Conservation (phyloP, 768 basidiomycete genomes). For the Mycena pura region DNA sequence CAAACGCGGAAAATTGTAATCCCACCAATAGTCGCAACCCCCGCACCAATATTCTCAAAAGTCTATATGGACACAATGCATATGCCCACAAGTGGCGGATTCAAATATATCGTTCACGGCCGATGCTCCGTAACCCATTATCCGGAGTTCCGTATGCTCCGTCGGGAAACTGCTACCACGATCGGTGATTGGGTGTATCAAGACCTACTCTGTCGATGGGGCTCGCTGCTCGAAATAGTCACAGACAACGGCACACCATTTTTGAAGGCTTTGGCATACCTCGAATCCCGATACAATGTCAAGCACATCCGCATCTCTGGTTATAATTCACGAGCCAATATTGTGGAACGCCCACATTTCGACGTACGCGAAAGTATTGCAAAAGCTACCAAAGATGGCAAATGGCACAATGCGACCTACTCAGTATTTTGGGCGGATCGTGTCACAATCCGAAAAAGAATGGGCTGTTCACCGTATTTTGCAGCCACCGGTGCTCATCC, state of each 20-base stretch:
- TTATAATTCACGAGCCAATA: no score
- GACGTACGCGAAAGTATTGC: no score
- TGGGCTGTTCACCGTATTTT: no score
- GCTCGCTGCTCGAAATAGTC: conserved; percentile 17
- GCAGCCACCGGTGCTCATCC: no score
- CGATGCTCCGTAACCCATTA: conserved; percentile 7
- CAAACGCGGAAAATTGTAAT: conserved; percentile 30
- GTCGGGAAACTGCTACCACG: not conserved
- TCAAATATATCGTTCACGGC: conserved; percentile 9
- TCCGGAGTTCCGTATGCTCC: not conserved
- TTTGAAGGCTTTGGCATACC: conserved; percentile 11
- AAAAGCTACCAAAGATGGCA: no score
- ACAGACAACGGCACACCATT: conserved; percentile 25
- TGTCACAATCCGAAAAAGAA: no score
- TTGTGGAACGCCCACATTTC: no score
- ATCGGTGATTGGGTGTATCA: conserved; percentile 28
- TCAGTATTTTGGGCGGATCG: no score
- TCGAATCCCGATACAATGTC: conserved; percentile 1
- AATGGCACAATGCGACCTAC: no score
- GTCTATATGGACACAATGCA: conserved; percentile 14
- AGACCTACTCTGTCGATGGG: conserved; percentile 29
- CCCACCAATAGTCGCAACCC: conserved; percentile 33
- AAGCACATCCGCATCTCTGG: no score
- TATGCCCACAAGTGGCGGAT: conserved; percentile 29
- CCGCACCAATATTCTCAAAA: conserved; percentile 3